These are phyloP conservation scores for Astrocystis sublimbata DNA, from an alignment of 495 filamentous ascomycete species.

Conservation along the genomic window DNA sequence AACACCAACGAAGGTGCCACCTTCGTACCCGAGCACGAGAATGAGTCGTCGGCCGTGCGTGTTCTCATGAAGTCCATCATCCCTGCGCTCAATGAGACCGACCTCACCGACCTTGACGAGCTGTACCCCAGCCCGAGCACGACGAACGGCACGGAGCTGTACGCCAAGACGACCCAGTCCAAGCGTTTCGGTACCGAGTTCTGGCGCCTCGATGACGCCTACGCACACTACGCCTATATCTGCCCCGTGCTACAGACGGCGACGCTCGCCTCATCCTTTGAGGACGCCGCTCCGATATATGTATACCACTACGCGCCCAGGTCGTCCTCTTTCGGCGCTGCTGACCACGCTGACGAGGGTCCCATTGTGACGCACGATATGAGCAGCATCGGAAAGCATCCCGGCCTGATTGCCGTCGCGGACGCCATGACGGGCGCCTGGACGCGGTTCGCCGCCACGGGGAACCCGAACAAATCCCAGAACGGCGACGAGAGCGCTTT, in stretches of 20 bases:
- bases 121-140: constrained; percentile 60
- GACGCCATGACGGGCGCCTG: constrained; percentile 58
- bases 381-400: constrained; percentile 38
- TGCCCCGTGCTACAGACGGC: constrained; percentile 65
- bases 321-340: constrained; percentile 46
- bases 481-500: constrained; percentile 14
- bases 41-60: constrained; percentile 50
- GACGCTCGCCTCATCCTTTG: constrained; percentile 42
- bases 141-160: constrained; percentile 21
- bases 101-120: constrained; percentile 51
- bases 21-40: constrained; percentile 54
- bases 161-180: constrained; percentile 29
- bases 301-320: constrained; percentile 61
- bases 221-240: constrained; percentile 67
- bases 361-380: constrained; percentile 57
- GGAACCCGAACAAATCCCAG: constrained; percentile 51
- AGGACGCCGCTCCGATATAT: constrained; percentile 46
- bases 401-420: constrained; percentile 49
- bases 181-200: constrained; percentile 54
- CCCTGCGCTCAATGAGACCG: constrained; percentile 47
- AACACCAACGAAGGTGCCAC: constrained; percentile 65
- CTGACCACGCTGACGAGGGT: constrained; percentile 63
- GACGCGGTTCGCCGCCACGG: constrained; percentile 55
- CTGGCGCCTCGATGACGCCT: constrained; percentile 61
- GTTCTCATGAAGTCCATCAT: constrained; percentile 58